Evolutionary conservation across 1,284 basidiomycete genomes (phyloP).

Genomic region (Meira miltonrushii): DNA sequence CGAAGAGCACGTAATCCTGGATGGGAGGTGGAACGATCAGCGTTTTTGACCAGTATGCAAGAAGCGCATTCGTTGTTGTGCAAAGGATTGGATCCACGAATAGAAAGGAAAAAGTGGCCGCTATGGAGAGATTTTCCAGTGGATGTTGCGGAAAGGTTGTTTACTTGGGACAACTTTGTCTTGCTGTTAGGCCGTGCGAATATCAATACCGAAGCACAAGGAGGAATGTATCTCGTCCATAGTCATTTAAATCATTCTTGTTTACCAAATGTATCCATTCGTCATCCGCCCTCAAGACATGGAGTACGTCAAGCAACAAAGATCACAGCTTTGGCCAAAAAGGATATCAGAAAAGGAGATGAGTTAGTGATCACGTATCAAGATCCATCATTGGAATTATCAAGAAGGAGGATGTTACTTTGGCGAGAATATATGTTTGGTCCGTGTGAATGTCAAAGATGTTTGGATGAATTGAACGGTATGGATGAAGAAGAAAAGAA

Average conservation of each 20-base stretch:
- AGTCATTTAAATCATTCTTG: constrained; percentile 82
- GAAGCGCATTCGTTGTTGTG: constrained; percentile 21
- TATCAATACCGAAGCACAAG: constrained; percentile 78
- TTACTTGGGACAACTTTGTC: constrained; percentile 15
- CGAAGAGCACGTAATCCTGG: constrained; percentile 40
- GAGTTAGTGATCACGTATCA: constrained; percentile 73
- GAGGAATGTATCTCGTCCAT: constrained; percentile 77
- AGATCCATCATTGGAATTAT: constrained; percentile 61
- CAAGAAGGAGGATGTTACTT: constrained; percentile 61
- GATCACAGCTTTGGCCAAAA: constrained; percentile 66
- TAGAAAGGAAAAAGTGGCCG: constrained; percentile 7
- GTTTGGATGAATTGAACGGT: constrained; percentile 65
- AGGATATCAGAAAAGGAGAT: constrained; percentile 65
- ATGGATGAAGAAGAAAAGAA: constrained; percentile 56
- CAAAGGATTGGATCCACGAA: constrained; percentile 30
- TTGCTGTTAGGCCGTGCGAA: constrained; percentile 71
- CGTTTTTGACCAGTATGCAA: constrained; percentile 22
- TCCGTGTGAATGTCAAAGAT: constrained; percentile 71
- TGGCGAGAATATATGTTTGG: constrained; percentile 52
- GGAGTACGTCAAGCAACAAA: constrained; percentile 60
- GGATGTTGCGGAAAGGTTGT: constrained; percentile 8
- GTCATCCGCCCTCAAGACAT: constrained; percentile 59
- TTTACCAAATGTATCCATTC: constrained; percentile 68
- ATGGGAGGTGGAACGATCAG: constrained; percentile 29
- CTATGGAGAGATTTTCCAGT: constrained; percentile 7